Base-by-base conservation (phyloP, 768 basidiomycete genomes). In the Leucocoprinus leucothites region DNA sequence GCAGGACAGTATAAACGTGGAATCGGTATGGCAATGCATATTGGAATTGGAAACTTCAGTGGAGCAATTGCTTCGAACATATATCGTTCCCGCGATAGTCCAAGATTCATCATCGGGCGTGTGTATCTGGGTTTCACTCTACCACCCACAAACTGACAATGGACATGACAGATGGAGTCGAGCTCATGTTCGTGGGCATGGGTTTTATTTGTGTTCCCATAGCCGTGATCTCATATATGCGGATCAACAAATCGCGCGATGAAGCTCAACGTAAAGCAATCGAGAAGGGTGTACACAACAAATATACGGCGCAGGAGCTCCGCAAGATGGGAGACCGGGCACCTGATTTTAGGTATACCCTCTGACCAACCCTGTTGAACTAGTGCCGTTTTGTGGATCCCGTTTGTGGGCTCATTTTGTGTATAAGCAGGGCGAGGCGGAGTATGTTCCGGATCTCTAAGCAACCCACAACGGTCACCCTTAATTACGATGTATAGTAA, bases 1-100 rank as follows among this genome's bases (percentile, higher is more conserved):
- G 69, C 79, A 0, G 87, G 87, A 0, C 84, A 86, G 57, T 87
- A 84, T 64, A 89, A 88, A 64, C 85, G 87, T 3, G 86, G 74
- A 1, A 71, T 85, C 9, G 85, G 82, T 2, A 82, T 89, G 78
- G 85, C 85, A 0, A 50, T 87, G 22, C 82, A 87, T n/a, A 82
- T 87, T 24, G 82, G 83, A 6, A 74, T 86, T 18, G 86, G 84
- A 0, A 86, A 87, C 61, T 80, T 87, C 57, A 70, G 79, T 24
- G 86, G 85, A 1, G 82, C 82, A 0, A 82, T 88, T 50, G 81
- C 85, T 1, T 74, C 77, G 6, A 86, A 83, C 58, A 79, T 89
- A 6, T 89, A 82, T 63, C 75, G 84, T 13, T 58, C 77, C 0
- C 71, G 74, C 58, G 87, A 89, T 61, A 69, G 72, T 3, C 87